Evolutionary conservation across 768 basidiomycete genomes (phyloP), one percentile per base, ranked within the genome.

Genomic region (Mycena albidolilacea): DNA sequence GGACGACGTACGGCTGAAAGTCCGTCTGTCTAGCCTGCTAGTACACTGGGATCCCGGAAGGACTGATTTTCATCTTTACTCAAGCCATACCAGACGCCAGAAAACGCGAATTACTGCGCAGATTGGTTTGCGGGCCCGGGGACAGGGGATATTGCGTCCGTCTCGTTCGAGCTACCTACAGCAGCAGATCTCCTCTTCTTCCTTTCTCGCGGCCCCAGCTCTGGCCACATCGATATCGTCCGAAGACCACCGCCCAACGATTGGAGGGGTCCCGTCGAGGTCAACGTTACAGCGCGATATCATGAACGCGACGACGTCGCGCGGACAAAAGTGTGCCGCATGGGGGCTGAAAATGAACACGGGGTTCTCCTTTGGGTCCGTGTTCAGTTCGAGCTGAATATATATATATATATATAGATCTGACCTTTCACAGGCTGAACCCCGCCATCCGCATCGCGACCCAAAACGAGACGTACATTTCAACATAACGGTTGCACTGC

Each of bases 1-100:
- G 39, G 41, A 44, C 15, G 70, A 71, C 61, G 50, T 59, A 14
- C 70, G 70, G 2, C 70, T 71, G 10, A 59, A 71, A 50, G 70
- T 71, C 6, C 0, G 70, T 71, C 6, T 0, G 19, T 46, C 14
- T 12, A 38, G 10, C 14, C 30, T 38, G 38, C 23, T 15, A 7
- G 19, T 19, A 3, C 30, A 30, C 3, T 30, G 10, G 17, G 10
- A 38, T 60, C 15, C 7, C 10, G 3, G 19, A 6, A 14, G 10
- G 23, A 15, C 15, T 59, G 11, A 71, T 17, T 1, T 50, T 10
- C 6, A 38, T 48, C 30, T 57, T 50, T 8, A 2, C 30, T 30
- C 3, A 30, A 67, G 70, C 58, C 39, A 9, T 71, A 66, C 52
- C 70, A 67, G n/a, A 61, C 23, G 12, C 70, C 70, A 9, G 70